Evolutionary conservation across 768 basidiomycete species (phyloP).

Genomic region (Postia placenta): DNA sequence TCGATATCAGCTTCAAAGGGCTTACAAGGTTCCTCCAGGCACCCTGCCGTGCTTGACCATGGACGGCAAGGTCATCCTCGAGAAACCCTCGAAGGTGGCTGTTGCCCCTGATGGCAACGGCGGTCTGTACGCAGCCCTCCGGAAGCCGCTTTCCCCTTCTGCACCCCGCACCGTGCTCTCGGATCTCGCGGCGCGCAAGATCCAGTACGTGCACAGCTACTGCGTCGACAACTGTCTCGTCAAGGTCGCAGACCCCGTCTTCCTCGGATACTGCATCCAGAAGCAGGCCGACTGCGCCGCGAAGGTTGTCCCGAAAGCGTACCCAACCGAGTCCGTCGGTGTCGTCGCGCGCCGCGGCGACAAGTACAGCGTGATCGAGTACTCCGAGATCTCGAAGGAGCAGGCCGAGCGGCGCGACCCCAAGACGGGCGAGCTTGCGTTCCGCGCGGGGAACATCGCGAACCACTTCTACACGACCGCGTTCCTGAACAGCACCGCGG

Average conservation of each 20-base stretch:
- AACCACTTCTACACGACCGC: constrained; percentile 95
- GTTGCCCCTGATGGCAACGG: constrained; percentile 98
- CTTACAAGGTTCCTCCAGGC: constrained; percentile 40
- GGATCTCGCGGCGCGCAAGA: constrained; percentile 68
- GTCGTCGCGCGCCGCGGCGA: constrained; percentile 83
- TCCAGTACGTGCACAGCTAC: constrained; percentile 91
- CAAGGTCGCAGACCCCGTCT: constrained; percentile 93
- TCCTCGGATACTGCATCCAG: constrained; percentile 89
- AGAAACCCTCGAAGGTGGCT: constrained; percentile 72
- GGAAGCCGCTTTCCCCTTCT: constrained; percentile 58
- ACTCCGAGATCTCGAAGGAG: constrained; percentile 89
- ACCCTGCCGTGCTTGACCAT: constrained; percentile 91
- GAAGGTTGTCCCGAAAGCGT: constrained; percentile 90
- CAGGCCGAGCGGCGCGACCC: constrained; percentile 75
- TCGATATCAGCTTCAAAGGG: background rate
- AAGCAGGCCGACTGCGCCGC: constrained; percentile 89
- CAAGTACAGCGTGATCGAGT: constrained; percentile 91
- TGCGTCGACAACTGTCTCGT: constrained; percentile 99
- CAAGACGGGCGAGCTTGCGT: constrained; percentile 69
- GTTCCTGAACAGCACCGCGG: constrained; percentile 72
- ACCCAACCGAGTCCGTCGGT: constrained; percentile 88
- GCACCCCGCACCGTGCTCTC: constrained; percentile 71
- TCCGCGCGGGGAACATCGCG: constrained; percentile 94
- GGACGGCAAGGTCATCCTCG: constrained; percentile 91
- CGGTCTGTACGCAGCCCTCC: constrained; percentile 92